Evolutionary conservation across 306 rosid genomes (phyloP), one percentile per base, ranked within the genome.

Genomic region (Rubus idaeus): DNA sequence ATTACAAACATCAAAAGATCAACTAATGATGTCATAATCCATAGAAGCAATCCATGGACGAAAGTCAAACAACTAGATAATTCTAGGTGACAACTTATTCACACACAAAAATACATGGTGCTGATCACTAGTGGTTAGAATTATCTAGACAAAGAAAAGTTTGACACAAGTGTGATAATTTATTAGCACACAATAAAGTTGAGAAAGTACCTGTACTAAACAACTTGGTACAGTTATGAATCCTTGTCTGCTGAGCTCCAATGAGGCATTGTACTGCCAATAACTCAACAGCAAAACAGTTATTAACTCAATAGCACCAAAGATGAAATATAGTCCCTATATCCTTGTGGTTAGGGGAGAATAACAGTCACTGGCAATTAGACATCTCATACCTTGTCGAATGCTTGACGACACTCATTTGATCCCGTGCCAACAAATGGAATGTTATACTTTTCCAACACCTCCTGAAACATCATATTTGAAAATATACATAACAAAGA

Each of bases 351-450:
- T 23, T 23, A 23, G 26, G 0, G 26, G 26, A 23, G 26, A 23
- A 17, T 10, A 74, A 58, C 23, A 74, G 39, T 60, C 52, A 26
- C 2, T 10, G 26, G 10, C 12, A 11, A 6, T 10, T 1, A 3
- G 30, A 57, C 70, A 60, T 44, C 26, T 63, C 82, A 44, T 85
- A 94, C 98, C 91, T 94, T 91, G 85, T 94, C 97, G 79, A 94
- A 94, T 70, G 98, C 97, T 82, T 86, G 93, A 62, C 75, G 66
- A 82, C 95, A 91, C 70, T 90, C 95, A 69, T 67, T 90, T 79
- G 98, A 92, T 85, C 97, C 87, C 1, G 98, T 94, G 75, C 98
- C 97, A 80, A 94, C 95, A 89, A 89, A 94, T 71, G 96, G 98
- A 83, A 94, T 77, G 77, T 88, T 84, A 82, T 88, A 83, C 82